These are phyloP conservation scores for Austroboletus niveus DNA, from an alignment of 1,284 basidiomycete species.

Conservation along the genomic window DNA sequence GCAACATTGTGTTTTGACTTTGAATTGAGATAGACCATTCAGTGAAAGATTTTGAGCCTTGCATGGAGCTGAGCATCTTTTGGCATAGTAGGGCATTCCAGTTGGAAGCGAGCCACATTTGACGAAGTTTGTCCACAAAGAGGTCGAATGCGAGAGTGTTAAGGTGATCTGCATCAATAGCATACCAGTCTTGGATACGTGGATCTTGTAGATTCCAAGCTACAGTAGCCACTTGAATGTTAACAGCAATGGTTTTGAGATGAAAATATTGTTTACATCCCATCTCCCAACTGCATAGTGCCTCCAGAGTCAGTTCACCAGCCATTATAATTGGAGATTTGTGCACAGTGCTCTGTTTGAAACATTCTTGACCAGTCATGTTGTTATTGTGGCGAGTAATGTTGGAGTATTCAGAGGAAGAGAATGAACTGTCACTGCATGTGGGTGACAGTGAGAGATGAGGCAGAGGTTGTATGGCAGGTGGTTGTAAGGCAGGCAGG, in stretches of 20 bases:
- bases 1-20: slow-evolving; percentile 3
- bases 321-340: too few species aligned
- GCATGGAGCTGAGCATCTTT: neutral
- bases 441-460: too few species aligned
- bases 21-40: slow-evolving; percentile 5
- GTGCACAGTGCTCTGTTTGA: too few species aligned
- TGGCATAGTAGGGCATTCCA: neutral
- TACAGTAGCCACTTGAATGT: neutral
- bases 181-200: slow-evolving; percentile 6
- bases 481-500: too few species aligned
- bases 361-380: too few species aligned
- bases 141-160: neutral
- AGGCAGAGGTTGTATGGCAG: too few species aligned
- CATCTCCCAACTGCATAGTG: neutral
- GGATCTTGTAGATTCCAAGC: neutral
- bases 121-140: neutral
- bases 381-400: too few species aligned
- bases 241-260: neutral
- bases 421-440: too few species aligned
- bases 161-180: neutral
- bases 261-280: neutral
- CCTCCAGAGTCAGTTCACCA: neutral
- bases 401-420: too few species aligned
- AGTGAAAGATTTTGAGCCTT: neutral
- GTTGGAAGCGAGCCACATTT: neutral